Evolutionary conservation across 1,139 yeast genomes (phyloP).

Genomic region (Pneumocystis canis): DNA sequence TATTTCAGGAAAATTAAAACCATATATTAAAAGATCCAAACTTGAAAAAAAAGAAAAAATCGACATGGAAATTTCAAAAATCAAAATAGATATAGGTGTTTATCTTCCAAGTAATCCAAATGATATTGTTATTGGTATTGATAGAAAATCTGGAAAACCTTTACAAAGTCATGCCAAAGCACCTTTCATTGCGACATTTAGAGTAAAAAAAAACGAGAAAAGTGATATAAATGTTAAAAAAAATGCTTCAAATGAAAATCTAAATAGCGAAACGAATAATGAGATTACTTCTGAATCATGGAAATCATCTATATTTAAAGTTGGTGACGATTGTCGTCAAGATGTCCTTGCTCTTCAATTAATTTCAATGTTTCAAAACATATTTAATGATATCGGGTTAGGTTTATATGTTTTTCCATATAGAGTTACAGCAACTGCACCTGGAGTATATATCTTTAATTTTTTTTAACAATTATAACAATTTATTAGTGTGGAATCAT

Average conservation of each 20-base stretch:
- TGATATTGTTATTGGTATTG: constrained; percentile 83
- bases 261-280: constrained; percentile 26
- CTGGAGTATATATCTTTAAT: constrained; percentile 36
- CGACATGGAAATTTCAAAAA: constrained; percentile 85
- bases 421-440: constrained; percentile 95
- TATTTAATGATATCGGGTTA: constrained; percentile 76
- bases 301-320: constrained; percentile 96
- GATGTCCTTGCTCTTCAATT: constrained; percentile 89
- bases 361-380: constrained; percentile 78
- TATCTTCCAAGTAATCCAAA: constrained; percentile 95
- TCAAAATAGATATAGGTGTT: constrained; percentile 66
- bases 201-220: constrained; percentile 42
- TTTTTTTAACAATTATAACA: neutral
- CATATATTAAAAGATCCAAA: constrained; percentile 81
- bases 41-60: constrained; percentile 93
- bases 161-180: constrained; percentile 97
- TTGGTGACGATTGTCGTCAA: constrained; percentile 97
- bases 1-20: constrained; percentile 87
- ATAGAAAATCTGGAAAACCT: constrained; percentile 87
- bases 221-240: constrained; percentile 17
- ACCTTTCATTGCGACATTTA: constrained; percentile 93
- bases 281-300: constrained; percentile 30
- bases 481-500: constrained; percentile 66
- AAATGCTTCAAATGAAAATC: constrained; percentile 22
- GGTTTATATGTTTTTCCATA: constrained; percentile 87